These are phyloP conservation scores for Blastobotrys terrestris DNA, from an alignment of 805 yeast genomes.

Conservation along the genomic window DNA sequence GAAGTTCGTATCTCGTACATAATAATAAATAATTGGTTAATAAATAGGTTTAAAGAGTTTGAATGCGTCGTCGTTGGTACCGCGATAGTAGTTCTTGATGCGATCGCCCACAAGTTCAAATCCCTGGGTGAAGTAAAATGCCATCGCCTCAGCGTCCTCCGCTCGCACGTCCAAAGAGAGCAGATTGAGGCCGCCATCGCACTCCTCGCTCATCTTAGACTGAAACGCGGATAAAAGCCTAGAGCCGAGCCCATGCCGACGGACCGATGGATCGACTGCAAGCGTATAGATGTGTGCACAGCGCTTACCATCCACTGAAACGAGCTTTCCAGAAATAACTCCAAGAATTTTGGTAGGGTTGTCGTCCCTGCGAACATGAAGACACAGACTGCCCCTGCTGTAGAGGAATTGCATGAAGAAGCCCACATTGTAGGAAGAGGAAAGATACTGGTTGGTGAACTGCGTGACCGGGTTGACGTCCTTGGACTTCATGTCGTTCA, in stretches of 20 bases:
- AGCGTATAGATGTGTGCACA: constrained; percentile 20
- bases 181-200: constrained; percentile 4
- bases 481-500: constrained; percentile 3
- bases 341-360: constrained; percentile 9
- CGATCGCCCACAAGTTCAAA: constrained; percentile 6
- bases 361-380: constrained; percentile 6
- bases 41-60: background rate
- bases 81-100: constrained; percentile 6
- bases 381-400: constrained; percentile 11
- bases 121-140: constrained; percentile 15
- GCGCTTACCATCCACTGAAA: constrained; percentile 3
- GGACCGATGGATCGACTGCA: constrained; percentile 16
- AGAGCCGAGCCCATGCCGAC: constrained; percentile 18
- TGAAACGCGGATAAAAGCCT: constrained; percentile 12
- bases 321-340: constrained; percentile 15
- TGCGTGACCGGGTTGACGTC: constrained; percentile 10
- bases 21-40: too few species aligned
- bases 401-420: constrained; percentile 20
- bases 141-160: constrained; percentile 8
- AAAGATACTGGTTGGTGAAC: constrained; percentile 13
- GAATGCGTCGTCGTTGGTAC: constrained; percentile 2
- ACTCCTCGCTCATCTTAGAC: constrained; percentile 7
- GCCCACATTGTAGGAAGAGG: constrained; percentile 11
- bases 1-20: too few species aligned
- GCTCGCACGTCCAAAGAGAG: constrained; percentile 11